Evolutionary conservation across 2,329 filamentous ascomycete species (phyloP), one percentile per base, ranked within the genome.

Genomic region (Calonectria hawksworthii): DNA sequence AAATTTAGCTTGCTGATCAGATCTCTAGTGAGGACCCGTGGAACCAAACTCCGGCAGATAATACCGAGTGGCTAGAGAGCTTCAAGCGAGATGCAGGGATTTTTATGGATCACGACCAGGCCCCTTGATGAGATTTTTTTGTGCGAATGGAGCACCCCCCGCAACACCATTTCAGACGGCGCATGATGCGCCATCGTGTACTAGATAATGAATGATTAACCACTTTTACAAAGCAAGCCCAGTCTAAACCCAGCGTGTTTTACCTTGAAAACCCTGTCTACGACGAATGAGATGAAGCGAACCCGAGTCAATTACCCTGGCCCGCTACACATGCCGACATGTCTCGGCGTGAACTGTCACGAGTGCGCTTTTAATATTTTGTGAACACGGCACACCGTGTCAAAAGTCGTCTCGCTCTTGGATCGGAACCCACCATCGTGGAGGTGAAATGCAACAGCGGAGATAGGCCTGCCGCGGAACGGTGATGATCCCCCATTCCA

Each of bases 31-130:
- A 81, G n/a, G 80, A 81, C 14, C 80, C 79, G 8, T 80, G 80
- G 11, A 81, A 81, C 21, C 79, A 80, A 23, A 81, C 80, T 0
- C 71, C 78, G 5, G 80, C 80, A 3, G 80, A 81, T 30, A 81
- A 81, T 8, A 74, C 74, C 13, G 77, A 79, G 44, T 81, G 80
- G 80, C 23, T 81, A 1, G 68, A 74, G n/a, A 76, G 75, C 11
- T 81, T 81, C 1, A 81, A 81, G 66, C 50, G 75, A 2, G 77
- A 80, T 14, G 76, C 76, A 28, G 80, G 80, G 0, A 81, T 81
- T 56, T 66, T 54, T 41, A 34, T 65, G 61, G 28, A 65, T 21
- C 61, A 36, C 4, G 61, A 65, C 38, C 41, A 65, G 41, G 38
- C 38, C 38, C 38, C 41, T 50, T 50, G 41, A 65, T 50, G 23